Base-by-base conservation (phyloP, 2,329 filamentous ascomycete genomes). In the Hysterium pulicare region DNA sequence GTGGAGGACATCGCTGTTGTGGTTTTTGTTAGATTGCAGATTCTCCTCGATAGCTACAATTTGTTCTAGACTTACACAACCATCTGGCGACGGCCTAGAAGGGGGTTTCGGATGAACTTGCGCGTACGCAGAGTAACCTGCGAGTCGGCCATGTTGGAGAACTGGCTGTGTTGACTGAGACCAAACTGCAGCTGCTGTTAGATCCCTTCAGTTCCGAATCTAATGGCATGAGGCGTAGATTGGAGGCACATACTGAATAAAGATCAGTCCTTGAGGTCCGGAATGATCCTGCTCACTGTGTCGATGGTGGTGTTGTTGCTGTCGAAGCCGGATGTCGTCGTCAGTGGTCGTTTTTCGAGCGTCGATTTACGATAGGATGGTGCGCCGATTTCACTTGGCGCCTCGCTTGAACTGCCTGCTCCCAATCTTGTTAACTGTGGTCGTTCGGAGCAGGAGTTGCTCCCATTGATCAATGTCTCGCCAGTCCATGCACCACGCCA, bases 61-160 rank as follows among this genome's bases (percentile, higher is more conserved):
- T 44, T 3, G 10, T 21, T 4, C 30, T 51, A 64, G 28, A 50
- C 65, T 68, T 89, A 96, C 91, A 96, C 87, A 78, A 96, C 91
- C 89, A 97, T 95, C 86, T 97, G 91, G 84, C 95, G 95, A 75
- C 91, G 87, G 74, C 86, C 89, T 72, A 98, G 86, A 71, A 98
- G 89, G 75, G 93, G 88, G 85, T 98, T 98, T 81, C 90, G 89
- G 79, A 97, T 94, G 87, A 98, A 98, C 83, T 97, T 97, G 87
- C 93, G 91, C 77, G 93, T 98, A 81, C 93, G 73, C 69, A 76
- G 63, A 56, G 73, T 76, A 57, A 76, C 72, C 66, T 75, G 73
- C 55, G 70, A 70, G 77, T 90, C 87, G 77, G 90, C 87, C 91
- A 96, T 95, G 75, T 76, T 94, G 66, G 48, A 49, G 53, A 55